phyloP scores from a whole-genome alignment of 768 basidiomycete species.

The Rubroboletus satanas region DNA sequence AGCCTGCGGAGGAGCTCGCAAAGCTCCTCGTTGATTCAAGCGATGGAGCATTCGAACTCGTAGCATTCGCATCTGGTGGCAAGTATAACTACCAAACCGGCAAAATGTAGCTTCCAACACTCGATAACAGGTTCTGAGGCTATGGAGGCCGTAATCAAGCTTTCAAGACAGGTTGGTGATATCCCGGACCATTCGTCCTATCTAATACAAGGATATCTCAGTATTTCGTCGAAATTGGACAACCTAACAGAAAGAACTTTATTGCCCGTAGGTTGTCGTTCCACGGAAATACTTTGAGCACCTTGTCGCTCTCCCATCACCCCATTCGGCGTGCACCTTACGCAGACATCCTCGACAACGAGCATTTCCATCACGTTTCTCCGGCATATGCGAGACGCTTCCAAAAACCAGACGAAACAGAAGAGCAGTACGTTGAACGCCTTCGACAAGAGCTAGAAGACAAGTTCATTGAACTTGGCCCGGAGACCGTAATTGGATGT shows the following conservation, averaged over 20 bases:
- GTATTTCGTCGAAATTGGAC: conserved; percentile 70
- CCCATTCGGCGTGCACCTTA: conserved; percentile 67
- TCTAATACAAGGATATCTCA: conserved; percentile 28
- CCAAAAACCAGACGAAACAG: conserved; percentile 61
- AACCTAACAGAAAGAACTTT: conserved; percentile 69
- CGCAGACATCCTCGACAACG: conserved; percentile 55
- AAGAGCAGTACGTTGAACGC: conserved; percentile 75
- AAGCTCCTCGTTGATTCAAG: conserved; percentile 59
- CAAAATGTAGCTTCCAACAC: neutral
- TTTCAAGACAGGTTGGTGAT: conserved; percentile 62
- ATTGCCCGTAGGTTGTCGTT: conserved; percentile 77
- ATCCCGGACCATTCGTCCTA: neutral
- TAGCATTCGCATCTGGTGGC: conserved; percentile 77
- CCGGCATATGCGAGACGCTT: conserved; percentile 87
- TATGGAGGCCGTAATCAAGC: conserved; percentile 83
- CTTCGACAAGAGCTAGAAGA: conserved; percentile 78
- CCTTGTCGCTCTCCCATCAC: conserved; percentile 65
- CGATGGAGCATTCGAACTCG: conserved; percentile 68
- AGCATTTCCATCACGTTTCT: conserved; percentile 79
- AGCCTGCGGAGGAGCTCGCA: conserved; percentile 79
- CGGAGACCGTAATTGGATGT: conserved; percentile 82
- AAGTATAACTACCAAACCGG: conserved; percentile 9
- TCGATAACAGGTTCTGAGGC: conserved; percentile 70
- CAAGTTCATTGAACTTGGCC: conserved; percentile 79
- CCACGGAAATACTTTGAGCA: conserved; percentile 80